A percentile compares a stretch with the other conserved stretches of the same genome.
phyloP scores from a whole-genome alignment of 1,284 basidiomycete genomes.

The Wallemia hederae region DNA sequence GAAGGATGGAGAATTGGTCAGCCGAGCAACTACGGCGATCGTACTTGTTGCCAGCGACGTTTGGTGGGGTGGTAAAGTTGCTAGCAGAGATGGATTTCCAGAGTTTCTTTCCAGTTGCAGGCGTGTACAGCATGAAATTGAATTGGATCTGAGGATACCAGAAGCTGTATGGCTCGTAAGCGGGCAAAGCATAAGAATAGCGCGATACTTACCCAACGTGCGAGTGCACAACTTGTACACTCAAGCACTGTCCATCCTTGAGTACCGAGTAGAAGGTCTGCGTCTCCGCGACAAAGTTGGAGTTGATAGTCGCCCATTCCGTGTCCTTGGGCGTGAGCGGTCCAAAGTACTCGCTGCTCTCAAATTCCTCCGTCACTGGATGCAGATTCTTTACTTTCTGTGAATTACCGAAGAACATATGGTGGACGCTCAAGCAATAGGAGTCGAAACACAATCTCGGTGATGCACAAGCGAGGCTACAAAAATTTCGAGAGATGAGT shows the following conservation, averaged over 20 bases:
- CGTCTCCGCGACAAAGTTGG: constrained; percentile 73
- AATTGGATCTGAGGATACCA: constrained; percentile 92
- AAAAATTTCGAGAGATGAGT: too few species aligned
- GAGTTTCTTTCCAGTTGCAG: constrained; percentile 36
- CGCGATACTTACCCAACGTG: constrained; percentile 45
- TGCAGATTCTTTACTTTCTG: background rate
- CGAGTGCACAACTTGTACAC: constrained; percentile 86
- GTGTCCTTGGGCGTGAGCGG: constrained; percentile 40
- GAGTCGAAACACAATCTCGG: background rate
- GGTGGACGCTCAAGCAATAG: background rate
- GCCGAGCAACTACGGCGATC: constrained; percentile 72
- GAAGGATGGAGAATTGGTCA: constrained; percentile 59
- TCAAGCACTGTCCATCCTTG: constrained; percentile 50
- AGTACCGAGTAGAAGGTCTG: constrained; percentile 64
- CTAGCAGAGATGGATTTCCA: constrained; percentile 79
- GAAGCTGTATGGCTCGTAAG: constrained; percentile 21
- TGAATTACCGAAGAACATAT: background rate
- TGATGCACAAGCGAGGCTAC: background rate
- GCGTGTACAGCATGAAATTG: constrained; percentile 68
- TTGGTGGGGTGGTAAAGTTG: constrained; percentile 47
- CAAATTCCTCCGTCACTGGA: background rate
- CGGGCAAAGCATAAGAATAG: background rate
- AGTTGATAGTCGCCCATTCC: constrained; percentile 38
- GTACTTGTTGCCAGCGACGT: constrained; percentile 21
- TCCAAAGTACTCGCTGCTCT: constrained; percentile 30